Conservation (phyloP, 2,329 filamentous ascomycete genomes). For the Chaetomium strumarium region DNA sequence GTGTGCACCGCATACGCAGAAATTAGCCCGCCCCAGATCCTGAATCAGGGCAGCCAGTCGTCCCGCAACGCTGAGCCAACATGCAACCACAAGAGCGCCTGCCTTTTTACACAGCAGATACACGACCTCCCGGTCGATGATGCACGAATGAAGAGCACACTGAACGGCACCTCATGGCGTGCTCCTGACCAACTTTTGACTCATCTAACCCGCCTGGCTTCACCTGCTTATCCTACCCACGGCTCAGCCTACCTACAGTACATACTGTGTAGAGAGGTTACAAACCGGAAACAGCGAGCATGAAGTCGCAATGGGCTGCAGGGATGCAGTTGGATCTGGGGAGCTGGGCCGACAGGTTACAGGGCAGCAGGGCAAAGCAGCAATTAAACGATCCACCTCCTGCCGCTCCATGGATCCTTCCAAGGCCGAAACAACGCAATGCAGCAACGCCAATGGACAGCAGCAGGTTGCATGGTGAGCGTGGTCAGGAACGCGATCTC, state of each 20-base stretch:
- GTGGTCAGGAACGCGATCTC: conserved; percentile 5
- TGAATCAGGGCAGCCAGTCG: conserved; percentile 11
- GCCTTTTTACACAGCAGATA: not conserved
- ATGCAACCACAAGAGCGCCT: conserved; percentile 14
- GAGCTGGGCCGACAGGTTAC: not conserved
- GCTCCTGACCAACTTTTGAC: too few species aligned
- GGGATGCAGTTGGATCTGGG: conserved; percentile 4
- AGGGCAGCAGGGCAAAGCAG: not conserved
- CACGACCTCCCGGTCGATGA: too few species aligned
- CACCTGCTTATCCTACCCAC: too few species aligned
- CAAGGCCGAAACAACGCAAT: conserved; percentile 4
- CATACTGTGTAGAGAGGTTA: not conserved
- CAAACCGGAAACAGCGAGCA: not conserved
- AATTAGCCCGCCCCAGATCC: conserved; percentile 1
- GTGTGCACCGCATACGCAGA: not conserved
- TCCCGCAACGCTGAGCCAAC: conserved; percentile 10
- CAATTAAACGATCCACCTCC: conserved; percentile 6
- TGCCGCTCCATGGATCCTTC: conserved; percentile 2
- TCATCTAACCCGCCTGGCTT: too few species aligned
- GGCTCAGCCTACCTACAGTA: too few species aligned
- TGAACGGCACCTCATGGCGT: too few species aligned
- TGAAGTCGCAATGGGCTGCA: not conserved
- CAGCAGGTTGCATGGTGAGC: not conserved
- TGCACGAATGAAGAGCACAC: too few species aligned
- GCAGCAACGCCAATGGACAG: conserved; percentile 10